Evolutionary conservation across 306 rosid species (phyloP).

Genomic region (Fragaria vesca): DNA sequence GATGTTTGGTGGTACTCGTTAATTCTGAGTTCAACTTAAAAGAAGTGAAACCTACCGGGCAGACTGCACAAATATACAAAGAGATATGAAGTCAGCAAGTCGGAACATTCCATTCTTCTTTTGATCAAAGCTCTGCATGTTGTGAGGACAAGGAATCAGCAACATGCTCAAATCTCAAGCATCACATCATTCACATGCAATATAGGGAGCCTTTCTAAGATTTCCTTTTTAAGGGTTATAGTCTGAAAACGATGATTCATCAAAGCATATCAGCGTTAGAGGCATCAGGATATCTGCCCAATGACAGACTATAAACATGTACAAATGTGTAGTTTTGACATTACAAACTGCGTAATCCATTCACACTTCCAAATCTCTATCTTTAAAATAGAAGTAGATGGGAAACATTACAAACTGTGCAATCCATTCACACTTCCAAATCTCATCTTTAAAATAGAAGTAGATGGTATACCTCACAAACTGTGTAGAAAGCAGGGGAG

Average conservation of each 20-base stretch:
- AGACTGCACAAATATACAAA: conserved; percentile 79
- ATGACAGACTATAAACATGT: background rate
- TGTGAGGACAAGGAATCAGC: conserved; percentile 24
- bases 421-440: conserved; percentile 13
- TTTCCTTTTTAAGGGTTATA: background rate
- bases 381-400: conserved; percentile 12
- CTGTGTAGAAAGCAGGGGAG: conserved; percentile 86
- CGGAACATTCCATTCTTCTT: conserved; percentile 72
- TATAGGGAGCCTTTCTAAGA: background rate
- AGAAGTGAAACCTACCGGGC: conserved; percentile 52
- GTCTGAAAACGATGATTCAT: background rate
- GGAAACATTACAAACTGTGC: conserved; percentile 76
- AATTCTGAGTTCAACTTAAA: background rate
- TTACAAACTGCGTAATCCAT: conserved; percentile 37
- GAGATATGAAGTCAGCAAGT: conserved; percentile 80
- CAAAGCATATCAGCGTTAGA: background rate
- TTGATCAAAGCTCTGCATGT: conserved; percentile 84
- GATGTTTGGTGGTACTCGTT: background rate
- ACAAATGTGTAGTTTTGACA: background rate
- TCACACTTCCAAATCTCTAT: conserved; percentile 7
- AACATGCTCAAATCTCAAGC: conserved; percentile 10
- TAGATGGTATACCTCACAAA: conserved; percentile 65
- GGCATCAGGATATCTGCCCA: background rate
- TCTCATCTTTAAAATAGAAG: conserved; percentile 13
- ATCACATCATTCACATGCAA: background rate